Base-by-base conservation (phyloP, 2,329 filamentous ascomycete genomes). In the Teratosphaeria viscida region DNA sequence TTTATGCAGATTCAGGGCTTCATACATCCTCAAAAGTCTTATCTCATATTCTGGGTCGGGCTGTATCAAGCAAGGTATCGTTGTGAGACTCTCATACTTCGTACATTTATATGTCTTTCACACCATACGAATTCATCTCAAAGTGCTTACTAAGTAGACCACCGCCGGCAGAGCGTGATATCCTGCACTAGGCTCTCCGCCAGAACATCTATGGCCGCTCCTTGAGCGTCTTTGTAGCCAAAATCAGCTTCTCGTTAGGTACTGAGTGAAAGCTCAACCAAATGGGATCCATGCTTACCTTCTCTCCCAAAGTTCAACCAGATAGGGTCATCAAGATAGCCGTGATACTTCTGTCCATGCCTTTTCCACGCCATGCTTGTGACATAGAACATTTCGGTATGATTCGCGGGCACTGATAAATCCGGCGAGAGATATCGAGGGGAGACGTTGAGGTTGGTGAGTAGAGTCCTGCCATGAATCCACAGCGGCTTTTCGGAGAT, bases 231-330 rank as follows among this genome's bases (percentile, higher is more conserved):
- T 39, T 39, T 11, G 14, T 39, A 39, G 35, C 11, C 10, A 11
- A 39, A 12, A 39, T 39, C 5, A 39, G 35, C 35, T 11, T 39
- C 8, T 5, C 35, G 8, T 16, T 12, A 39, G 14, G 1, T 16
- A 39, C 14, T 16, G 14, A 39, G 2, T 16, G 11, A 39, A 16
- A 39, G 35, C 6, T 39, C 12, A 1, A 39, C 10, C 35, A 3
- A 11, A 11, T 2, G 35, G 11, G 12, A 16, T 39, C 3, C 10
- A 39, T 43, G 37, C 37, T 43, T 43, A 66, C 85, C 82, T 66
- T 85, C 82, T 37, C 83, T 77, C 0, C 82, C 82, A 67, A 85
- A 85, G 0, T 71, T 75, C 2, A 85, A 52, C 49, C 84, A 79
- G 12, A 85, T 19, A 12, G 78, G 75, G 64, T 85, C 82, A 62